These are phyloP conservation scores for Thermomucor indicae-seudaticae DNA, from an alignment of 371 early-diverging fungal species.

Conservation along the genomic window DNA sequence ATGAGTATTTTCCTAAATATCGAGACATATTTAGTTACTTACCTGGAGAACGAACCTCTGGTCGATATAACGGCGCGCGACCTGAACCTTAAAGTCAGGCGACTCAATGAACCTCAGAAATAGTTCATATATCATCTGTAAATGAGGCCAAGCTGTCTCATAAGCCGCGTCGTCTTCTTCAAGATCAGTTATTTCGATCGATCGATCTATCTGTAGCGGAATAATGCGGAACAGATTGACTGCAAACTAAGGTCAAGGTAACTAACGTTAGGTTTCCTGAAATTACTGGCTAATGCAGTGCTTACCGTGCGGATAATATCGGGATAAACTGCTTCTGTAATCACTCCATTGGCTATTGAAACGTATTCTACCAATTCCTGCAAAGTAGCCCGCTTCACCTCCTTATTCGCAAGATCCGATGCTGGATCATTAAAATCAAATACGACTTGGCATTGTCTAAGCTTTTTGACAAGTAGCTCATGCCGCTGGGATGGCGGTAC, in stretches of 20 bases:
- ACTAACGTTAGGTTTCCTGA: no score
- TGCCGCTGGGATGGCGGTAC: constrained; percentile 65
- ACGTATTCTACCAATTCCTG: constrained; percentile 92
- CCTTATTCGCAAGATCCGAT: constrained; percentile 86
- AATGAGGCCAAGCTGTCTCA: no score
- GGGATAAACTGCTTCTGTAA: constrained; percentile 84
- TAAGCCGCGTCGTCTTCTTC: no score
- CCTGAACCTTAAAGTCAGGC: no score
- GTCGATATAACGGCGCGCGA: not conserved
- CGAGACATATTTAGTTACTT: not conserved
- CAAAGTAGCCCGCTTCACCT: constrained; percentile 88
- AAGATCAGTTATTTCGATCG: no score
- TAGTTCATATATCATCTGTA: no score
- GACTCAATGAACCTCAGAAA: no score
- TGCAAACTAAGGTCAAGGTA: no score
- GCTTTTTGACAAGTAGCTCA: constrained; percentile 83
- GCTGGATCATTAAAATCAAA: constrained; percentile 93
- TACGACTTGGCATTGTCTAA: constrained; percentile 83
- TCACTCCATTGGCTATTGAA: constrained; percentile 75
- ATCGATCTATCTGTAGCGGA: not conserved
- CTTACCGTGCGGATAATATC: constrained; percentile 88
- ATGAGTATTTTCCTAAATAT: not conserved
- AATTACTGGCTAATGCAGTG: not conserved
- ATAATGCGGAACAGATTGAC: not conserved
- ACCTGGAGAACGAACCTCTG: not conserved